Conservation (phyloP, 179 eudicot genomes). For the Corrigiola litoralis region DNA sequence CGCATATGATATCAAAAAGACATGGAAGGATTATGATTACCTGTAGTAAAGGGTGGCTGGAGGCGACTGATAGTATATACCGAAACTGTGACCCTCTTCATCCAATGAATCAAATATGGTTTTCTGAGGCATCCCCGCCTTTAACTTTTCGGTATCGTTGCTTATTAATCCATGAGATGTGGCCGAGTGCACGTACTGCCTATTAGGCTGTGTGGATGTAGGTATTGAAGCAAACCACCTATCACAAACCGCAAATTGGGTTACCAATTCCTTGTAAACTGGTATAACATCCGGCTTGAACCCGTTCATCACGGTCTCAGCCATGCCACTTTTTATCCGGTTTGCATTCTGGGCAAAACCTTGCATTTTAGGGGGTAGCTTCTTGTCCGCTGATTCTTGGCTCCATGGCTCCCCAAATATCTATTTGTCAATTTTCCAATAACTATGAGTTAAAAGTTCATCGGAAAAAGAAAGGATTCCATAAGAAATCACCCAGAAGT, state of each 20-base stretch:
- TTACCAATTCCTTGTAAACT: conserved; percentile 60
- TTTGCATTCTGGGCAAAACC: conserved; percentile 81
- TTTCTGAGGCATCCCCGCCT: conserved; percentile 62
- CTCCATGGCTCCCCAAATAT: conserved; percentile 60
- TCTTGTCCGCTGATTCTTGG: conserved; percentile 26
- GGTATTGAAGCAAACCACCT: conserved; percentile 77
- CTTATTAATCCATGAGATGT: conserved; percentile 64
- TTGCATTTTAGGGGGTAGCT: conserved; percentile 44
- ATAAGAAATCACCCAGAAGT: no score
- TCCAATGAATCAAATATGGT: conserved; percentile 78
- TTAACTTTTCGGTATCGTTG: conserved; percentile 39
- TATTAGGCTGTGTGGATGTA: conserved; percentile 69
- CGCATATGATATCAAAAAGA: neutral
- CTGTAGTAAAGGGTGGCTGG: conserved; percentile 76
- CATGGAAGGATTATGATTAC: conserved; percentile 24
- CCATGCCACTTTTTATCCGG: conserved; percentile 40
- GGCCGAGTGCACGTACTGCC: conserved; percentile 74
- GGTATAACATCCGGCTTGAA: conserved; percentile 63
- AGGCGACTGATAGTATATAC: conserved; percentile 66
- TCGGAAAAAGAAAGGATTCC: no score
- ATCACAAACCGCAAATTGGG: conserved; percentile 75
- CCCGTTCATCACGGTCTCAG: conserved; percentile 71
- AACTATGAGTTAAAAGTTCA: no score
- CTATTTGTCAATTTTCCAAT: conserved; percentile 16
- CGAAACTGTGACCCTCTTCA: conserved; percentile 50